Percentiles rank a stretch among this genome's conserved stretches.
These are phyloP conservation scores for Pseudogymnoascus sp. DNA, from an alignment of 2,329 filamentous ascomycete genomes.

Conservation along the genomic window DNA sequence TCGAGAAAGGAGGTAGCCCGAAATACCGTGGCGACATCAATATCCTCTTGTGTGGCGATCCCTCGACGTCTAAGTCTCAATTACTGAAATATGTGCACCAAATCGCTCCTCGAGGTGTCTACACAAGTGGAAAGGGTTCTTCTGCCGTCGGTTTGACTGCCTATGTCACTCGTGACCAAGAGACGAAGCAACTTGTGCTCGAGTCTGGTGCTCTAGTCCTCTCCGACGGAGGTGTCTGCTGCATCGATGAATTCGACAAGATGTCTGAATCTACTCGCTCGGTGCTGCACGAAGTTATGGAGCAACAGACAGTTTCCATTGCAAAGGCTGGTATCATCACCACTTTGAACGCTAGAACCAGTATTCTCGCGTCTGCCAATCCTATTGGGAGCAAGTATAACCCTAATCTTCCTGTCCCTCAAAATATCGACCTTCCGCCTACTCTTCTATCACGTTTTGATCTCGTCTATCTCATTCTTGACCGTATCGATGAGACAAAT, in stretches of 20 bases:
- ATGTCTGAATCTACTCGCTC: conserved; percentile 70
- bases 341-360: conserved; percentile 89
- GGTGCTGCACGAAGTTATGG: conserved; percentile 74
- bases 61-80: conserved; percentile 94
- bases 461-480: conserved; percentile 90
- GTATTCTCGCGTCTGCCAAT: conserved; percentile 93
- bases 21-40: conserved; percentile 98
- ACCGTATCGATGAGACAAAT: conserved; percentile 82
- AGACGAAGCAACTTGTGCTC: conserved; percentile 65
- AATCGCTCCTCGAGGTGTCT: conserved; percentile 83
- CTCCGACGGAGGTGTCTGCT: conserved; percentile 69
- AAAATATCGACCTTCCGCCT: conserved; percentile 95
- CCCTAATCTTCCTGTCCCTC: conserved; percentile 86
- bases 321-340: conserved; percentile 74
- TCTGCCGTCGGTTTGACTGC: conserved; percentile 70
- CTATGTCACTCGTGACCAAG: conserved; percentile 69
- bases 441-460: conserved; percentile 95
- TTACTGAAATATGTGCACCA: conserved; percentile 92
- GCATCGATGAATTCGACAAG: conserved; percentile 75
- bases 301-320: conserved; percentile 72
- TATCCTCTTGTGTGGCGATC: conserved; percentile 90
- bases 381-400: conserved; percentile 98
- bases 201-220: conserved; percentile 68
- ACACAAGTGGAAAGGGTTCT: conserved; percentile 69
- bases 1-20: conserved; percentile 90